phyloP scores from a whole-genome alignment of 305 asterid genomes.

The Euphrasia arctica region DNA sequence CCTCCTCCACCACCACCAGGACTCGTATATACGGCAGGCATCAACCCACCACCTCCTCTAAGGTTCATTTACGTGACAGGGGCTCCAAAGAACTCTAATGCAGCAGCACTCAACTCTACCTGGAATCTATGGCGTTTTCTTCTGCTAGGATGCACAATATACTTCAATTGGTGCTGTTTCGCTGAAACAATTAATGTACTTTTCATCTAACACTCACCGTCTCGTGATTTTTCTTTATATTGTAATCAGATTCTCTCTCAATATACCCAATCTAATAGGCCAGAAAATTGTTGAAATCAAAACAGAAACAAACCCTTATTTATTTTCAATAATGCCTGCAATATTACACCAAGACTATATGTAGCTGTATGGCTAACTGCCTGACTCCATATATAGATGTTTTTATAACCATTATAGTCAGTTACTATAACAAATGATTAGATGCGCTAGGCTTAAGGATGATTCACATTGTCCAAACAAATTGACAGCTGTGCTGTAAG shows the following conservation, averaged over 20 bases:
- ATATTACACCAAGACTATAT: constrained; percentile 8
- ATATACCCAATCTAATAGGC: not conserved
- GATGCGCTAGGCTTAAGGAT: constrained; percentile 22
- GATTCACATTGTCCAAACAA: constrained; percentile 22
- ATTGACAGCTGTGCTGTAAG: constrained; percentile 21
- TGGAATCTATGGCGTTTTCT: constrained; percentile 19
- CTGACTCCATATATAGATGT: not conserved
- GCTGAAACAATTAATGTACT: not conserved
- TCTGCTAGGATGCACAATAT: constrained; percentile 25
- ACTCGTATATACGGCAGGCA: constrained; percentile 21
- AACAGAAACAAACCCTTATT: constrained; percentile 8
- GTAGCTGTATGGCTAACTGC: not conserved
- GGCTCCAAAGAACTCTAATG: constrained; percentile 33
- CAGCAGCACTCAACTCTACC: constrained; percentile 15
- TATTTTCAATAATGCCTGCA: constrained; percentile 10
- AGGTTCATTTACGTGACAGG: constrained; percentile 45
- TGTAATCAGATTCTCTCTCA: not conserved
- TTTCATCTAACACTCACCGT: not conserved
- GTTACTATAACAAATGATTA: constrained; percentile 18
- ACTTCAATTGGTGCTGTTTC: constrained; percentile 30
- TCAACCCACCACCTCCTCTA: constrained; percentile 40
- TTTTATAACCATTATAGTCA: constrained; percentile 1
- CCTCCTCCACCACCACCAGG: constrained; percentile 27
- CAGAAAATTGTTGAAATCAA: constrained; percentile 4
- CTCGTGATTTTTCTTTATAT: not conserved